Percentiles rank a stretch among this genome's conserved stretches.
Conservation (phyloP, 169 alveolate species). For the Plasmodium cynomolgi region DNA sequence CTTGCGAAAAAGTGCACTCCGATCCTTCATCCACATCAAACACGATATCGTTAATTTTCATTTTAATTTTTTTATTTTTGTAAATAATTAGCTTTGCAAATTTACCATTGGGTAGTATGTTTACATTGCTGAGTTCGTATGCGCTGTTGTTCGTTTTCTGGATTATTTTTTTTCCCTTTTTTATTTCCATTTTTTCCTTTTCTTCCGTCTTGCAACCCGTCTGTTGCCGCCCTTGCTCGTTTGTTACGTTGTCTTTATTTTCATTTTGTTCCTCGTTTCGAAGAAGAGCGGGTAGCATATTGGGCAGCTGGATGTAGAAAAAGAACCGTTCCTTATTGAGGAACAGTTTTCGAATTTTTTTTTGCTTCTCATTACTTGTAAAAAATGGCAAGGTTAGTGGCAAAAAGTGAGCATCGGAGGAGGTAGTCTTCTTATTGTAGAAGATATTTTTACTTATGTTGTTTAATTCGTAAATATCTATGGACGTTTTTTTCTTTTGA, state of each 20-base stretch:
- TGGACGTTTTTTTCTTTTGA: slow-evolving; percentile 45
- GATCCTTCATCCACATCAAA: slow-evolving; percentile 76
- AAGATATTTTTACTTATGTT: slow-evolving; percentile 74
- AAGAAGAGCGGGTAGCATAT: slow-evolving; percentile 68
- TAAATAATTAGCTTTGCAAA: slow-evolving; percentile 71
- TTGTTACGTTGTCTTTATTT: not conserved
- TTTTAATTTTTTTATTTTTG: slow-evolving; percentile 73
- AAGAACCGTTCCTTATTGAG: slow-evolving; percentile 31
- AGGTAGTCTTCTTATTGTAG: slow-evolving; percentile 49
- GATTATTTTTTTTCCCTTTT: not conserved
- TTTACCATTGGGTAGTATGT: slow-evolving; percentile 68
- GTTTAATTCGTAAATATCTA: slow-evolving; percentile 62
- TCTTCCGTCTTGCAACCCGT: not conserved
- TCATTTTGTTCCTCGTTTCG: slow-evolving; percentile 24
- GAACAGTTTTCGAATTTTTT: slow-evolving; percentile 37
- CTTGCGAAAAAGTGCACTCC: slow-evolving; percentile 76
- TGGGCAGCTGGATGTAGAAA: slow-evolving; percentile 65
- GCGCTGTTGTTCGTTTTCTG: not conserved
- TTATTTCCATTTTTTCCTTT: not conserved
- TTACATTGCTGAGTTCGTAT: slow-evolving; percentile 58
- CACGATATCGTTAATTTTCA: slow-evolving; percentile 65
- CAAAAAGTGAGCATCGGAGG: slow-evolving; percentile 58
- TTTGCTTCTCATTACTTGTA: slow-evolving; percentile 46
- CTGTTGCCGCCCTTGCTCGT: not conserved
- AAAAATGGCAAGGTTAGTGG: slow-evolving; percentile 72